These are phyloP conservation scores for Kernera saxatilis DNA, from an alignment of 345 rosid species.

Conservation along the genomic window DNA sequence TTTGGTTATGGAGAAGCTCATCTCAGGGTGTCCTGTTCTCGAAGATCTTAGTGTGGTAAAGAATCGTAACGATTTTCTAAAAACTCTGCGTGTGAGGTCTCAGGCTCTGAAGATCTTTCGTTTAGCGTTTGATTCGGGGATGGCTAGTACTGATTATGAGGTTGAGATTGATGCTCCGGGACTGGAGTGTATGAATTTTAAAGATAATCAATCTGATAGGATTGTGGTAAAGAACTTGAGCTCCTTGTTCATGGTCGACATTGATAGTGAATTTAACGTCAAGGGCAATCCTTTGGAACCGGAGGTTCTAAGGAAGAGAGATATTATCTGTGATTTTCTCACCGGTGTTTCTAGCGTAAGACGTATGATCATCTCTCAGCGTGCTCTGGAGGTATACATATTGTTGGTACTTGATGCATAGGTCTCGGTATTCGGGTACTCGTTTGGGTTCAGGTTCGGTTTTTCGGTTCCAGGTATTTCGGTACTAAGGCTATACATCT, in stretches of 20 bases:
- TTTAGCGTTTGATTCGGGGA: background rate
- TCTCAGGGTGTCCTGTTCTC: constrained; percentile 4
- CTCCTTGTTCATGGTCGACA: background rate
- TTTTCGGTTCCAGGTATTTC: too few relatives aligned
- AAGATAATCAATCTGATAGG: background rate
- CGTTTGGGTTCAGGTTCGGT: too few relatives aligned
- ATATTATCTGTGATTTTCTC: constrained; percentile 1
- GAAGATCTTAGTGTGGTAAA: background rate
- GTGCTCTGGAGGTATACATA: background rate
- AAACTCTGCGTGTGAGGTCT: constrained; percentile 9
- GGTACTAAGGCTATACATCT: too few relatives aligned
- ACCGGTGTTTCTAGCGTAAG: background rate
- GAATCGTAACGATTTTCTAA: background rate
- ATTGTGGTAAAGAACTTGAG: background rate
- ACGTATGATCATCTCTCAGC: background rate
- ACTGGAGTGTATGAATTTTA: background rate
- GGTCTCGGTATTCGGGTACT: too few relatives aligned
- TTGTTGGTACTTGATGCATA: background rate
- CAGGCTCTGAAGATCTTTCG: background rate
- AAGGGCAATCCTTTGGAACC: background rate
- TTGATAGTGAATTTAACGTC: background rate
- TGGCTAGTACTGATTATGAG: background rate
- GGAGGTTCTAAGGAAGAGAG: background rate
- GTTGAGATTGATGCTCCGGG: constrained; percentile 19
- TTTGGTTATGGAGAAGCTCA: background rate